Evolutionary conservation across 2,329 filamentous ascomycete genomes (phyloP), one percentile per base, ranked within the genome.

Genomic region (Penicillium occitanis): DNA sequence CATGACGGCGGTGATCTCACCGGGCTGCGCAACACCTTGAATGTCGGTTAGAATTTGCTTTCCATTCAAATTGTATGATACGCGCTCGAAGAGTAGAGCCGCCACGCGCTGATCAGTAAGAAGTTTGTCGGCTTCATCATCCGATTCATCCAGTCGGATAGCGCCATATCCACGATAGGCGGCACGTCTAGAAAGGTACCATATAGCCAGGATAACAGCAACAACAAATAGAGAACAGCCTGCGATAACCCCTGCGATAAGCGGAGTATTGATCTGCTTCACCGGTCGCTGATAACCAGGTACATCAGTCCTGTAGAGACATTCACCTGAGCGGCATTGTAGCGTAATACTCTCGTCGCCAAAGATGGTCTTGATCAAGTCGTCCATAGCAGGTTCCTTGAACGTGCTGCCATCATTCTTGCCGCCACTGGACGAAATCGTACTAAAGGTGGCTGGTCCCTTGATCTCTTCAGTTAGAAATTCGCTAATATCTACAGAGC

Each of bases 1-100:
- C 94, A 99, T 99, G 73, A 99, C 96, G 8, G 95, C 95, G 70
- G 94, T 92, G 7, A 98, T 87, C 76, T 99, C 93, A n/a, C 96
- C 96, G 2, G 94, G 93, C 71, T 91, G 90, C n/a, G 94, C 93
- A 50, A 92, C 88, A 57, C 95, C 95, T 70, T 90, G 89, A 40
- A 99, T 90, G 14, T 86, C 87, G 17, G 86, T 85, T 2, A 99
- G 83, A 57, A 99, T 97, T 62, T 91, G 85, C 78, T 92, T 97
- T 46, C 92, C 92, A 70, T 96, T 96, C 44, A 99, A 84, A 25
- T 86, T 84, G 75, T 99, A 99, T 0, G 89, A 88, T 2, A 99
- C 90, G 67, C 96, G 90, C 66, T 96, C 88, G 72, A 97, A 99
- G 70, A 91, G 91, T 37, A 99, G 80, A 0, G 93, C 88, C 0